Percentiles rank a stretch among this genome's conserved stretches.
Conservation (phyloP, 1,139 yeast species). For the Sugiyamaella pinicola region DNA sequence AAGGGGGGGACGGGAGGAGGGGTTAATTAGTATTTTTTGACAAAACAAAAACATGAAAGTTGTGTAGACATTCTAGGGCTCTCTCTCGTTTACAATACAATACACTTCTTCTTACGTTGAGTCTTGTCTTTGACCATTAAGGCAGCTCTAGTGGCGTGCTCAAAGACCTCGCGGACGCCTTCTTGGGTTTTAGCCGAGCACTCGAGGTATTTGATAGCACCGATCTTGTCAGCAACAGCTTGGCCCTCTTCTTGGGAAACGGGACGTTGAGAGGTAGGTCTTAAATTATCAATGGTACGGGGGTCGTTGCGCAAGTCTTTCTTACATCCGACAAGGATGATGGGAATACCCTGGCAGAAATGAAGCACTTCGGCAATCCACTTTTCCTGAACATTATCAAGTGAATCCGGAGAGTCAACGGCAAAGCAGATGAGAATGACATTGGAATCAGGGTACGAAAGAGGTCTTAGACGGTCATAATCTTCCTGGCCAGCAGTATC, state of each 20-base stretch:
- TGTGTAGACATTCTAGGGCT: no score
- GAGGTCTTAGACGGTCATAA: conserved; percentile 91
- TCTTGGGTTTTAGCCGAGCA: conserved; percentile 84
- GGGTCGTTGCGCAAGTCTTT: conserved; percentile 80
- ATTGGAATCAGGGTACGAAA: conserved; percentile 91
- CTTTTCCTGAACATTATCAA: conserved; percentile 89
- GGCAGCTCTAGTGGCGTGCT: conserved; percentile 90
- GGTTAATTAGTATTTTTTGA: conserved; percentile 1
- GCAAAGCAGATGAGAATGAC: conserved; percentile 92
- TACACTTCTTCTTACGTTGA: conserved; percentile 49
- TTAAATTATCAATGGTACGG: conserved; percentile 75
- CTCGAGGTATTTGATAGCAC: conserved; percentile 79
- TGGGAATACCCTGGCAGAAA: conserved; percentile 94
- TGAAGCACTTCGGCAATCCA: conserved; percentile 95
- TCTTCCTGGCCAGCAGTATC: conserved; percentile 99
- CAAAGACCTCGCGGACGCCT: conserved; percentile 76
- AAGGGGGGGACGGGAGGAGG: background rate
- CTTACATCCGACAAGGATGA: conserved; percentile 88
- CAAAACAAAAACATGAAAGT: conserved; percentile 1
- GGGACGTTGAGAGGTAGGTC: conserved; percentile 83
- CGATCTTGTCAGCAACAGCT: conserved; percentile 76
- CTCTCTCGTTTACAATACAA: conserved; percentile 51
- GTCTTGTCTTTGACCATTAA: conserved; percentile 59
- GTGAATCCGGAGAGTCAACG: conserved; percentile 87
- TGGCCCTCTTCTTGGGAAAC: conserved; percentile 84